Conservation (phyloP, 1,284 basidiomycete genomes). For the Ustilago sp. region DNA sequence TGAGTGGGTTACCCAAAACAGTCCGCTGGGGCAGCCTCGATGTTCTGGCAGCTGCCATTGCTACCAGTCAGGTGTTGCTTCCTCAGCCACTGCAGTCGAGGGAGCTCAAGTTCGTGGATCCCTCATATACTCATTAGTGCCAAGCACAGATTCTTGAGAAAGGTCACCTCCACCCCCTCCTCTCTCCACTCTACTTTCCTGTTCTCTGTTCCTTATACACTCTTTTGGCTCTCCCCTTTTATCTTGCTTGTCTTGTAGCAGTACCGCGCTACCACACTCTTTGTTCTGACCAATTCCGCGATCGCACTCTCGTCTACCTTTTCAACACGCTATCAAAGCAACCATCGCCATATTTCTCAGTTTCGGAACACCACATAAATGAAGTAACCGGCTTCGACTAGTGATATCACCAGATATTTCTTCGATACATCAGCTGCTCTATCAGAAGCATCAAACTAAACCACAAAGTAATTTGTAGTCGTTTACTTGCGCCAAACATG, state of each 20-base stretch:
- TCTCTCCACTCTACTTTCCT: background rate
- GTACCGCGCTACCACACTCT: conserved; percentile 9
- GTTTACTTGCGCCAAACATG: conserved; percentile 6
- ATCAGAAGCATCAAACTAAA: background rate
- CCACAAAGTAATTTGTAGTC: background rate
- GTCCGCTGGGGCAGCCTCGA: background rate
- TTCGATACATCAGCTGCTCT: background rate
- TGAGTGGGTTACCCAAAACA: conserved; percentile 12
- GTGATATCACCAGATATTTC: background rate
- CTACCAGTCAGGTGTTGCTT: background rate
- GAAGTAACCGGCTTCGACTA: background rate
- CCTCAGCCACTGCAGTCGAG: background rate
- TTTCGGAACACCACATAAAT: background rate
- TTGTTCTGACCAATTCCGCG: background rate
- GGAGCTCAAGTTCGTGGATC: background rate
- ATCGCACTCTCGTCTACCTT: conserved; percentile 12
- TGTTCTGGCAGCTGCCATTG: background rate
- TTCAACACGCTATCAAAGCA: conserved; percentile 15
- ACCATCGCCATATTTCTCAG: background rate
- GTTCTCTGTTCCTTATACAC: background rate
- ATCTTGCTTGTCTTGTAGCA: background rate
- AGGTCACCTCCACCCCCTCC: background rate
- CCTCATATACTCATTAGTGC: background rate
- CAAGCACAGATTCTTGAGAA: background rate
- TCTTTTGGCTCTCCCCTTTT: background rate